Percentiles rank a stretch among this genome's conserved stretches.
Evolutionary conservation across 768 basidiomycete species (phyloP).

Genomic region (Boletus patriciae): DNA sequence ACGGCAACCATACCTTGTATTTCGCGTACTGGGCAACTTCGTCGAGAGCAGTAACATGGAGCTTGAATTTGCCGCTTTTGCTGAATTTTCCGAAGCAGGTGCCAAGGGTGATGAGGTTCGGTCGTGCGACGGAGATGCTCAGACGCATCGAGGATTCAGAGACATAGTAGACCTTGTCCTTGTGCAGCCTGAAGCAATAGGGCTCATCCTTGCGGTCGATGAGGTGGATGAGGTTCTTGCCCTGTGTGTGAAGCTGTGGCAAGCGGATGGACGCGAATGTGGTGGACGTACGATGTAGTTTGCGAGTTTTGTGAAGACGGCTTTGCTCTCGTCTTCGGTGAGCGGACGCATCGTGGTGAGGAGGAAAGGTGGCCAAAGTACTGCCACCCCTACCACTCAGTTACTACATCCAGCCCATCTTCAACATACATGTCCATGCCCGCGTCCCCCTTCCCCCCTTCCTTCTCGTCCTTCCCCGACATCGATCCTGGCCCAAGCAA

Average conservation of each 20-base stretch:
- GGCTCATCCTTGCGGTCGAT: slow-evolving; percentile 94
- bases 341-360: slow-evolving; percentile 77
- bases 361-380: slow-evolving; percentile 2
- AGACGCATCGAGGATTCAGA: slow-evolving; percentile 94
- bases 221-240: slow-evolving; percentile 93
- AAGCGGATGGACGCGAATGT: too few relatives aligned
- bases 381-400: slow-evolving; percentile 7
- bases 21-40: slow-evolving; percentile 95
- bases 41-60: slow-evolving; percentile 92
- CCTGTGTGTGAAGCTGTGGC: slow-evolving; percentile 45
- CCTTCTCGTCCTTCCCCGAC: slow-evolving; percentile 71
- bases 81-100: slow-evolving; percentile 98
- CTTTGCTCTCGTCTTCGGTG: slow-evolving; percentile 96
- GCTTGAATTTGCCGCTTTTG: slow-evolving; percentile 96
- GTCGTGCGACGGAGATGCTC: slow-evolving; percentile 87
- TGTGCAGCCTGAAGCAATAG: slow-evolving; percentile 94
- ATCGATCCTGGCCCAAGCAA: slow-evolving; percentile 46
- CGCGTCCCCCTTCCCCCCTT: slow-evolving; percentile 61
- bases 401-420: not conserved
- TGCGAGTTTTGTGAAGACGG: slow-evolving; percentile 93
- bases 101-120: slow-evolving; percentile 88
- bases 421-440: slow-evolving; percentile 46
- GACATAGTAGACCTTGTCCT: slow-evolving; percentile 94
- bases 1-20: slow-evolving; percentile 72
- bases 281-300: slow-evolving; percentile 81